Percentiles rank a stretch among this genome's conserved stretches.
These are phyloP conservation scores for Jaltomata sinuosa DNA, from an alignment of 257 asterid genomes.

Conservation along the genomic window DNA sequence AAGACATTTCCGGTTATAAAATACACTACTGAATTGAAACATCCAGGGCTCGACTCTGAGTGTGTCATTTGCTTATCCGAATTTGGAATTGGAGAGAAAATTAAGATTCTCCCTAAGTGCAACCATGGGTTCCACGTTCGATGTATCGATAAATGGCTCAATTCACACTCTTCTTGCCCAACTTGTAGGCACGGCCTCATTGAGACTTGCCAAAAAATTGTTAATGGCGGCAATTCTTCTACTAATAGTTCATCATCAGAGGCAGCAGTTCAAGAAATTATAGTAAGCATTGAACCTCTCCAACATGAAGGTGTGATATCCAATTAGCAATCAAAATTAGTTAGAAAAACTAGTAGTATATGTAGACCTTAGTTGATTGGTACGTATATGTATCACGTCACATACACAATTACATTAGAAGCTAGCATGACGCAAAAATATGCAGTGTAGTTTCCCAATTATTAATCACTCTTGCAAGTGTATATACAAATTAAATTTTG, in stretches of 20 bases:
- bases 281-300: not conserved
- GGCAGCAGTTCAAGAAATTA: not conserved
- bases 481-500: not conserved
- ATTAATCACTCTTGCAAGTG: not conserved
- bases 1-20: not conserved
- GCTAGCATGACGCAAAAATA: not conserved
- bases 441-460: not conserved
- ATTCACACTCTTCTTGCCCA: not conserved
- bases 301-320: not conserved
- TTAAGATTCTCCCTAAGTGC: not conserved
- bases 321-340: not conserved
- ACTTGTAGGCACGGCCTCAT: not conserved
- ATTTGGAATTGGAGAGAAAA: not conserved
- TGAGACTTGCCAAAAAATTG: not conserved
- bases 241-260: not conserved
- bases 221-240: not conserved
- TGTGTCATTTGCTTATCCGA: not conserved
- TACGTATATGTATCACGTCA: not conserved
- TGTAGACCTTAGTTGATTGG: not conserved
- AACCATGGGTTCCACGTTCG: not conserved
- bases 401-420: not conserved
- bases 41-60: not conserved
- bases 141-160: not conserved
- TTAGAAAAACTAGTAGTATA: not conserved
- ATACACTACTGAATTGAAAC: not conserved